Conservation (phyloP, 2,329 filamentous ascomycete genomes). For the Zarea fungicola region DNA sequence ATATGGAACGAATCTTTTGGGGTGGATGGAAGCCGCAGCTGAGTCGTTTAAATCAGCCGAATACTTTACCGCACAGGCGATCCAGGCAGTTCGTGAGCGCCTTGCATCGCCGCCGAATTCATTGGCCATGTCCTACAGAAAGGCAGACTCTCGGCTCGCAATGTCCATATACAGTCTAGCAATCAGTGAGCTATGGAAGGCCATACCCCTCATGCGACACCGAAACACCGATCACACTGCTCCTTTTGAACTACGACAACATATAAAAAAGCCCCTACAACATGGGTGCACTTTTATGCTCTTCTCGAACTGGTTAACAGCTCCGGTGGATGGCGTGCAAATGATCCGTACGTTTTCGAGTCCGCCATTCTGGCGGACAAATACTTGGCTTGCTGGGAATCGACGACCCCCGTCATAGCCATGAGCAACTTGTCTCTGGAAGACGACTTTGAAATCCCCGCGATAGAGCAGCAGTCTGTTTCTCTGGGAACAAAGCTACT, state of each 20-base stretch:
- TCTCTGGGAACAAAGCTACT: background rate
- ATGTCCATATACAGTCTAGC: constrained; percentile 14
- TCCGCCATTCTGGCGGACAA: constrained; percentile 14
- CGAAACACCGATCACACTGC: background rate
- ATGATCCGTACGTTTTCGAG: constrained; percentile 15
- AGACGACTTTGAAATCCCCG: background rate
- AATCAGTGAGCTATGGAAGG: constrained; percentile 11
- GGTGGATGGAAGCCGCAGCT: constrained; percentile 11
- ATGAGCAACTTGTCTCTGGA: background rate
- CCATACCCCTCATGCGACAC: background rate
- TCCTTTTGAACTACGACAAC: background rate
- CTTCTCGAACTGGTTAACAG: constrained; percentile 9
- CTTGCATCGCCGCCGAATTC: background rate
- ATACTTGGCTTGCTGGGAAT: constrained; percentile 8
- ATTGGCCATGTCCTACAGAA: background rate
- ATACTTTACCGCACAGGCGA: constrained; percentile 11
- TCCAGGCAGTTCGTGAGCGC: constrained; percentile 8
- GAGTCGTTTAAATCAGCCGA: background rate
- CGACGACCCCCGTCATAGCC: background rate
- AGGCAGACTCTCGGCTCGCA: background rate
- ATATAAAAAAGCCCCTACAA: background rate
- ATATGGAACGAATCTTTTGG: constrained; percentile 12
- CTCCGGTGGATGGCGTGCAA: constrained; percentile 13
- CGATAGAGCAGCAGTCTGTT: background rate
- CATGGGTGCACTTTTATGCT: constrained; percentile 10